Evolutionary conservation across 2,329 filamentous ascomycete species (phyloP), one percentile per base, ranked within the genome.

Genomic region (Calonectria hawksworthii): DNA sequence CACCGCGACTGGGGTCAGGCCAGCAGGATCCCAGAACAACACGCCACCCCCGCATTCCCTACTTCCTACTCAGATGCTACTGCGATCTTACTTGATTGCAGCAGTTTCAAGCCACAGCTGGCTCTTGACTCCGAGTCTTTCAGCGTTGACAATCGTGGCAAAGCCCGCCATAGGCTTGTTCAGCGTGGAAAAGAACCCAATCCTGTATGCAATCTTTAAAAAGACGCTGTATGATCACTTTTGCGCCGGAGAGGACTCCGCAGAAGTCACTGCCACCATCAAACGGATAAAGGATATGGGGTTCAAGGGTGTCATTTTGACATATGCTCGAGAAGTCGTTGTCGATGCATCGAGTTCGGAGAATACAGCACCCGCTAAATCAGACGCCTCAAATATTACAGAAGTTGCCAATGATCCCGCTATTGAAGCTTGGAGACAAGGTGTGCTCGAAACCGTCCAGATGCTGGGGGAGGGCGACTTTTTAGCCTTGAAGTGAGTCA

Each of bases 231-330:
- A 83, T 79, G 88, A 89, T 36, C 90, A 92, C 70, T 92, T 91
- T 82, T 92, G 90, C 75, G 88, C 88, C 0, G 90, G 90, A 1
- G 87, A 89, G 78, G 88, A 86, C 23, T 82, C 83, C 13, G 78
- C 82, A 0, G 87, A 91, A 81, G 87, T 90, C 0, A 83, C 83
- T 11, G 79, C 79, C 23, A 87, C 85, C 0, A 86, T 87, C 66
- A 82, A 83, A 9, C 82, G 86, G 21, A 79, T 90, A n/a, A 85
- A 88, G 59, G 80, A 84, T 8, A 84, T 90, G 63, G 90, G 90
- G 0, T 91, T 90, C 77, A 84, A 86, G 14, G 90, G 90, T 3
- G 87, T 90, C 18, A 90, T 92, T 13, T 85, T 92, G n/a, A 90
- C 91, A 65, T 91, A 89, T 75, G 90, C 90, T 1, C 82, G 81